Conservation (phyloP, 129 eudicot genomes). For the Centella asiatica region DNA sequence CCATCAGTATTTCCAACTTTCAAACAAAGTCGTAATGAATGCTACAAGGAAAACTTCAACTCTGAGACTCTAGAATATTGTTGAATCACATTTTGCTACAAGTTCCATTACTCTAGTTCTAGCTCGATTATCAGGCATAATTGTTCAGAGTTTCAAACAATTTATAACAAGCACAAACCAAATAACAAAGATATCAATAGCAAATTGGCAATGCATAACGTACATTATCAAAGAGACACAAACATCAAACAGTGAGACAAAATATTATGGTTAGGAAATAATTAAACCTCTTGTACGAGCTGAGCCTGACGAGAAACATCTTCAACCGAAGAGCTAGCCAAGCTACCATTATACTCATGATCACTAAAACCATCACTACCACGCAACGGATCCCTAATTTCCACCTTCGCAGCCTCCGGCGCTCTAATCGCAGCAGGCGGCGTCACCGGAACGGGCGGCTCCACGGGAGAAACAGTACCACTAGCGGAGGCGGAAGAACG, state of each 20-base stretch:
- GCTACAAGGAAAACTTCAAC: too few species aligned
- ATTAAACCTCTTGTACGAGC: constrained; percentile 82
- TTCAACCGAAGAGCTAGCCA: constrained; percentile 33
- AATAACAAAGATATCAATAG: too few species aligned
- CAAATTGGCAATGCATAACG: background rate
- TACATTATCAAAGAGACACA: background rate
- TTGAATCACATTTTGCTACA: too few species aligned
- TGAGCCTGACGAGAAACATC: constrained; percentile 69
- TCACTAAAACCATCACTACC: background rate
- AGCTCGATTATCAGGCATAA: too few species aligned
- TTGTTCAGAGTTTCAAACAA: too few species aligned
- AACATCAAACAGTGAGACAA: background rate
- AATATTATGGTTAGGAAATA: too few species aligned
- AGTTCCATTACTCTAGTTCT: too few species aligned
- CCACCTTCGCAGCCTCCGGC: constrained; percentile 34
- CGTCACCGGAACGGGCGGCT: constrained; percentile 31
- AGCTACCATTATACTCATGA: constrained; percentile 22
- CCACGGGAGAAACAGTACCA: constrained; percentile 4
- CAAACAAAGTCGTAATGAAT: background rate
- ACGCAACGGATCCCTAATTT: constrained; percentile 56
- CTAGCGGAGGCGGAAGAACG: constrained; percentile 19
- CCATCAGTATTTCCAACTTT: too few species aligned
- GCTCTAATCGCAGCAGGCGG: constrained; percentile 22
- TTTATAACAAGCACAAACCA: too few species aligned
- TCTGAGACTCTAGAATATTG: too few species aligned